Percentiles rank a stretch among this genome's conserved stretches.
Evolutionary conservation across 306 rosid species (phyloP).

Genomic region (Trifolium pratense): DNA sequence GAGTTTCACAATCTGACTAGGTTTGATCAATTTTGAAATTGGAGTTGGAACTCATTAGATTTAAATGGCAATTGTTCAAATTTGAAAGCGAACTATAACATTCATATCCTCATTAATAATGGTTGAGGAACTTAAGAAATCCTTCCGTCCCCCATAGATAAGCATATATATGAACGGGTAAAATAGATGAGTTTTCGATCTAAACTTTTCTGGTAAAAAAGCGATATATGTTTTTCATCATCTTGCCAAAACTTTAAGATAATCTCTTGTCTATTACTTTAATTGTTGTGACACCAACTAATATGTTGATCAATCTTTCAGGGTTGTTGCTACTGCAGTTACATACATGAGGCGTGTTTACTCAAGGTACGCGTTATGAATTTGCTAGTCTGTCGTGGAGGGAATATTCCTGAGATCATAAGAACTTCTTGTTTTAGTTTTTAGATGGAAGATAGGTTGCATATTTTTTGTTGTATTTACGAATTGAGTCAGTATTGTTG

Average conservation of each 20-base stretch:
- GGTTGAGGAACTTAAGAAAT: not conserved
- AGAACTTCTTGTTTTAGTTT: slow-evolving; percentile 32
- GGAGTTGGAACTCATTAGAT: not conserved
- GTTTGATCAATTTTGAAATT: not conserved
- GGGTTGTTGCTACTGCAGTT: slow-evolving; percentile 97
- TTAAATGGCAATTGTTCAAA: not conserved
- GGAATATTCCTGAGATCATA: slow-evolving; percentile 13
- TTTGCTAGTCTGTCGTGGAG: slow-evolving; percentile 26
- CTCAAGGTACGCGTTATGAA: slow-evolving; percentile 62
- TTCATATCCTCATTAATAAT: not conserved
- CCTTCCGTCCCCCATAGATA: not conserved
- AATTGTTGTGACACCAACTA: slow-evolving; percentile 21
- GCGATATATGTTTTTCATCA: not conserved
- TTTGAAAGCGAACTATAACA: not conserved
- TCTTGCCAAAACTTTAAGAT: slow-evolving; percentile 28
- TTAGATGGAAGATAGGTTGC: slow-evolving; percentile 13
- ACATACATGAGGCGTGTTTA: slow-evolving; percentile 97
- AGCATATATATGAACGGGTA: not conserved
- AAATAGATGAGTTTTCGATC: not conserved
- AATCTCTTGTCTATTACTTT: slow-evolving; percentile 12
- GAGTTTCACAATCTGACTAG: slow-evolving; percentile 8
- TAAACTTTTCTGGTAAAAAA: slow-evolving; percentile 19
- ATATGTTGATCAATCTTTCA: slow-evolving; percentile 51
- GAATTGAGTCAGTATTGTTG: slow-evolving; percentile 14
- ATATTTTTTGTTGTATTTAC: slow-evolving; percentile 21